Conservation (phyloP, 1,139 yeast genomes). For the Suhomyces chickasaworum region DNA sequence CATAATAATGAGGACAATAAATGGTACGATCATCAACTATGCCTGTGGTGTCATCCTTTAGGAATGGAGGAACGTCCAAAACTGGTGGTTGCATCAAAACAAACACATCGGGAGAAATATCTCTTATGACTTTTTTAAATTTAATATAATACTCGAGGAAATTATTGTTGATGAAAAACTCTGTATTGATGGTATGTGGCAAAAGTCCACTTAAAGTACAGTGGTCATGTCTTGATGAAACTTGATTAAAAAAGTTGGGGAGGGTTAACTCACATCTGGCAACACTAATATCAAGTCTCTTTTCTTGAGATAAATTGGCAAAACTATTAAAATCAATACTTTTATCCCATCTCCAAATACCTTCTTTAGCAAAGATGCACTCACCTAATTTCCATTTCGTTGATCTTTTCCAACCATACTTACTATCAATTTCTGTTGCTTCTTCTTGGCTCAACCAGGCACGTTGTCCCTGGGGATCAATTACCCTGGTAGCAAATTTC, state of each 20-base stretch:
- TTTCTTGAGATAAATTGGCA: constrained; percentile 22
- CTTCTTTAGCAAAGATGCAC: constrained; percentile 79
- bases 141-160: constrained; percentile 60
- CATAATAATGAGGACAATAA: constrained; percentile 88
- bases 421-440: constrained; percentile 47
- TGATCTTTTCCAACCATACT: constrained; percentile 71
- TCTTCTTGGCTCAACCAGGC: constrained; percentile 66
- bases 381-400: constrained; percentile 67
- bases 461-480: constrained; percentile 66
- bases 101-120: constrained; percentile 47
- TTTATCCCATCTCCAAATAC: constrained; percentile 63
- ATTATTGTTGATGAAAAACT: constrained; percentile 61
- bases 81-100: constrained; percentile 84
- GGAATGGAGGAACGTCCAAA: constrained; percentile 72
- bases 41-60: constrained; percentile 50
- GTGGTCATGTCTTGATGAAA: constrained; percentile 25
- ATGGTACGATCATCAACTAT: constrained; percentile 66
- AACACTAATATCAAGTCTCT: constrained; percentile 39
- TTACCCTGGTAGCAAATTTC: constrained; percentile 52
- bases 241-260: constrained; percentile 39
- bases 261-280: constrained; percentile 27
- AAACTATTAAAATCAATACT: constrained; percentile 27
- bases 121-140: constrained; percentile 53
- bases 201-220: constrained; percentile 22
- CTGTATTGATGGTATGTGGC: constrained; percentile 46